A percentile compares a stretch with the other conserved stretches of the same genome.
phyloP scores from a whole-genome alignment of 805 yeast species.

The Yarrowia bubula region DNA sequence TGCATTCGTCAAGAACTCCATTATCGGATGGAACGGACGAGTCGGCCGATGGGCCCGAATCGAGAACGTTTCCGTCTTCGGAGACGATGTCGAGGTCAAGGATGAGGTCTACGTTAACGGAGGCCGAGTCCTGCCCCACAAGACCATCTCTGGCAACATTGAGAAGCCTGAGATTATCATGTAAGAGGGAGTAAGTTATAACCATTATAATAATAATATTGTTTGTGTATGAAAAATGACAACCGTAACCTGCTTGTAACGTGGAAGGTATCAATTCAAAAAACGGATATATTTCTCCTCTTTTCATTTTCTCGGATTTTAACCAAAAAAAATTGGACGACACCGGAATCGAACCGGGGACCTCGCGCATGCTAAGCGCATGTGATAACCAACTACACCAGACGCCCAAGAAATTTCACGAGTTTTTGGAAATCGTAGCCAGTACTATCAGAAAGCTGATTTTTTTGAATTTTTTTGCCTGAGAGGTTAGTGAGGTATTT shows the following conservation, averaged over 20 bases:
- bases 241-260: no score
- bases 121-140: constrained; percentile 98
- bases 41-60: constrained; percentile 99
- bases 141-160: constrained; percentile 91
- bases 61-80: constrained; percentile 95
- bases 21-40: constrained; percentile 98
- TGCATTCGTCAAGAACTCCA: constrained; percentile 96
- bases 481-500: no score
- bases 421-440: not conserved
- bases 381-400: constrained; percentile 28
- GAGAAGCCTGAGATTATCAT: constrained; percentile 98
- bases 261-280: no score
- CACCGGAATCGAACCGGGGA: constrained; percentile 28
- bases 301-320: not conserved
- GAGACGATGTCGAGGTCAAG: constrained; percentile 98
- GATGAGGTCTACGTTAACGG: constrained; percentile 99
- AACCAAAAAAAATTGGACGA: constrained; percentile 5
- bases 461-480: no score
- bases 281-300: no score
- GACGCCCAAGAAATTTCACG: constrained; percentile 11
- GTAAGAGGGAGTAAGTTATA: constrained; percentile 46
- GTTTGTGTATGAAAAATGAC: not conserved
- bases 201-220: constrained; percentile 8
- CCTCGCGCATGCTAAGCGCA: constrained; percentile 28
- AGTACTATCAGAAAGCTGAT: no score